Conservation (phyloP, 345 rosid species). For the Murraya koenigii region DNA sequence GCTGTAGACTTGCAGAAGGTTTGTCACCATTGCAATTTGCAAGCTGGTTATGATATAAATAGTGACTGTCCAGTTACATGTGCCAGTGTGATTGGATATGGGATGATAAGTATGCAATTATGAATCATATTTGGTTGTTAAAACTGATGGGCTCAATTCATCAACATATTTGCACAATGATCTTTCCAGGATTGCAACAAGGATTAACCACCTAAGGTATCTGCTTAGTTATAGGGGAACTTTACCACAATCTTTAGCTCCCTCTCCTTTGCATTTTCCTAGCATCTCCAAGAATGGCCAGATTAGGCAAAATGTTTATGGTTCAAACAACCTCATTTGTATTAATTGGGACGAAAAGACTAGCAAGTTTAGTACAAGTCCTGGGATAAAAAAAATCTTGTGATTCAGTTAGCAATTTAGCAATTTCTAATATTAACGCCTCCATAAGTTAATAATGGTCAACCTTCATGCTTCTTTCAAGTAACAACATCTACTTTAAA, state of each 20-base stretch:
- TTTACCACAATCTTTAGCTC: background rate
- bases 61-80: background rate
- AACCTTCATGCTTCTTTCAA: background rate
- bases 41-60: background rate
- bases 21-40: slow-evolving; percentile 10
- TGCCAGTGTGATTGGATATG: background rate
- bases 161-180: background rate
- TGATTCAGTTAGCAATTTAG: background rate
- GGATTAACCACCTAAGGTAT: background rate
- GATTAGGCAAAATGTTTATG: background rate
- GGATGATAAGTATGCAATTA: background rate
- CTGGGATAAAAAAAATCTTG: background rate
- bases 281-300: background rate
- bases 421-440: background rate
- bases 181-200: background rate
- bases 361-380: background rate
- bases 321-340: background rate
- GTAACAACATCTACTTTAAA: background rate
- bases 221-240: background rate
- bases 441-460: background rate
- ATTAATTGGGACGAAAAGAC: background rate
- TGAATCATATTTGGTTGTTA: background rate
- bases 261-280: background rate
- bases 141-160: background rate
- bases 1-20: slow-evolving; percentile 64